phyloP scores from a whole-genome alignment of 129 eudicot genomes.

The Silybum marianum region DNA sequence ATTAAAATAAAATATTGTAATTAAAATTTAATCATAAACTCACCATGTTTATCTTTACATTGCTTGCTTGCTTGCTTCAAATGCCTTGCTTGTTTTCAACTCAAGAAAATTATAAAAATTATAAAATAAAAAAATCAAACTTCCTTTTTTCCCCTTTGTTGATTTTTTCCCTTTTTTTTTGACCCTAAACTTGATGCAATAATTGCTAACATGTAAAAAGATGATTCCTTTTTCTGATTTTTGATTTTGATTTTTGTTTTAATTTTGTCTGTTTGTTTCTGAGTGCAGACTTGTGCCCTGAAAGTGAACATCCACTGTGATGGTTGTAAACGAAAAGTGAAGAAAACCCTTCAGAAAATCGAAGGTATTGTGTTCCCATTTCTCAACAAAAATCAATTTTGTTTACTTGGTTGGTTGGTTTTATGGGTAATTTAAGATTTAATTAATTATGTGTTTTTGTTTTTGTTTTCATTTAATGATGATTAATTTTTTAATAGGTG shows the following conservation, averaged over 20 bases:
- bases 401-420: no score
- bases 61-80: slow-evolving; percentile 14
- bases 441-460: no score
- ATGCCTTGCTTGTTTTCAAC: slow-evolving; percentile 48
- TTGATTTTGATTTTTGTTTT: background rate
- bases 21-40: no score
- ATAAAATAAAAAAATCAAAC: slow-evolving; percentile 5
- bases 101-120: background rate
- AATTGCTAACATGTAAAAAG: no score
- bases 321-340: slow-evolving; percentile 94
- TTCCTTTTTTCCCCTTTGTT: background rate
- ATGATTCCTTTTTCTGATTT: no score
- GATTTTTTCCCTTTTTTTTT: background rate
- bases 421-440: no score
- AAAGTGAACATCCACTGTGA: slow-evolving; percentile 98
- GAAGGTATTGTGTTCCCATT: slow-evolving; percentile 60
- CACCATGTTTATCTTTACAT: background rate
- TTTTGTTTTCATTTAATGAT: background rate
- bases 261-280: slow-evolving; percentile 25
- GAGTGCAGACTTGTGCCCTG: slow-evolving; percentile 86
- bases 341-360: slow-evolving; percentile 94
- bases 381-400: background rate
- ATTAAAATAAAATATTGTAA: no score
- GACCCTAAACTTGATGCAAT: no score
- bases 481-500: slow-evolving; percentile 43